Conservation (phyloP, 2,329 filamentous ascomycete genomes). For the Niveomyces coronatus region DNA sequence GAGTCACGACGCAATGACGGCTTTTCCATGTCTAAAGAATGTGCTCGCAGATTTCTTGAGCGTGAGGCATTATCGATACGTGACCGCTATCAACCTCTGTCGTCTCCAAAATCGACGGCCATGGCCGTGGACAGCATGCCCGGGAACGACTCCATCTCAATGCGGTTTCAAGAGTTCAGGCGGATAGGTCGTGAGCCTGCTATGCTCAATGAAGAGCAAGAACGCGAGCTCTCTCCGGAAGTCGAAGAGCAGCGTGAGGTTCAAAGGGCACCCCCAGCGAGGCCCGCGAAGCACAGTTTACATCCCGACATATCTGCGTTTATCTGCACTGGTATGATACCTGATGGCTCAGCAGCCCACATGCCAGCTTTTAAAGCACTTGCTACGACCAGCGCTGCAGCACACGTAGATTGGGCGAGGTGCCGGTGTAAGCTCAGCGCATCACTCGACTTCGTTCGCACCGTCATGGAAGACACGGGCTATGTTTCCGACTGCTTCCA, state of each 20-base stretch:
- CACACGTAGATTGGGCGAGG: not conserved
- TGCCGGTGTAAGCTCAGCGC: not conserved
- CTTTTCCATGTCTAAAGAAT: not conserved
- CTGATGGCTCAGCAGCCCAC: not conserved
- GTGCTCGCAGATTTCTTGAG: not conserved
- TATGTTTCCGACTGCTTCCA: not conserved
- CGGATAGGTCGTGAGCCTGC: not conserved
- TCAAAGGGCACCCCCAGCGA: slow-evolving; percentile 30
- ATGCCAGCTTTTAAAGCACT: not conserved
- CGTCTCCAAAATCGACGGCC: too few relatives aligned
- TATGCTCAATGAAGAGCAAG: slow-evolving; percentile 48
- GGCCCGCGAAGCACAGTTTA: not conserved
- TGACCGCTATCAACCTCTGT: not conserved
- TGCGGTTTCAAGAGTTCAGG: slow-evolving; percentile 1
- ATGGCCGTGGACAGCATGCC: too few relatives aligned
- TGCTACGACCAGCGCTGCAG: not conserved
- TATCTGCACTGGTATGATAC: not conserved
- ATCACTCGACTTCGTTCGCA: slow-evolving; percentile 1
- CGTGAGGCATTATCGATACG: slow-evolving; percentile 1
- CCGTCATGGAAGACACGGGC: not conserved
- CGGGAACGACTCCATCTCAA: not conserved
- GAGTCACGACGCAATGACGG: not conserved
- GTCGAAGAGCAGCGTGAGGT: slow-evolving; percentile 48
- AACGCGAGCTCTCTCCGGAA: slow-evolving; percentile 56
- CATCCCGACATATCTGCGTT: slow-evolving; percentile 1